phyloP scores from a whole-genome alignment of 768 basidiomycete species.

The Thelephora aurantiotincta region DNA sequence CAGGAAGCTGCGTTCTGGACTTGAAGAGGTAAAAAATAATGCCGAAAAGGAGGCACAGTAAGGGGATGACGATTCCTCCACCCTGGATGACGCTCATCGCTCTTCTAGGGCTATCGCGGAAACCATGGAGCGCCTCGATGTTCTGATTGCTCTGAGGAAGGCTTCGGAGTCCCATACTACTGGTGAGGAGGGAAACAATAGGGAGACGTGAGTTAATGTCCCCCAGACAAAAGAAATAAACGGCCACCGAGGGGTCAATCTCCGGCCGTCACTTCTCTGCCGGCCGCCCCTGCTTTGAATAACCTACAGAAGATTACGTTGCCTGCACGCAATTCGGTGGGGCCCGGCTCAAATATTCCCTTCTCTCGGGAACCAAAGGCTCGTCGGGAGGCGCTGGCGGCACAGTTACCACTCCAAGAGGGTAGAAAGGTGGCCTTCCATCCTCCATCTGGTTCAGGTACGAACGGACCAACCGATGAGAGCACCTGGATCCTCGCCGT shows the following conservation, averaged over 20 bases:
- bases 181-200: conserved; percentile 26
- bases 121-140: conserved; percentile 50
- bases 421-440: conserved; percentile 76
- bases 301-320: conserved; percentile 36
- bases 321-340: conserved; percentile 41
- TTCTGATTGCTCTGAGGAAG: conserved; percentile 61
- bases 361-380: conserved; percentile 56
- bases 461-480: conserved; percentile 32
- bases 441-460: conserved; percentile 43
- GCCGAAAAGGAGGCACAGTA: conserved; percentile 57
- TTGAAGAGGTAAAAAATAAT: conserved; percentile 44
- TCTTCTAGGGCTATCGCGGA: conserved; percentile 50
- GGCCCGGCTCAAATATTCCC: conserved; percentile 32
- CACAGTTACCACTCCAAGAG: conserved; percentile 54
- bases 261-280: conserved; percentile 38
- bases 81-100: background rate
- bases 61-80: conserved; percentile 10
- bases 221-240: conserved; percentile 61
- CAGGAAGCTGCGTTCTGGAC: conserved; percentile 44
- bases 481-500: conserved; percentile 70
- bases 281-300: conserved; percentile 13
- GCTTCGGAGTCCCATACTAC: conserved; percentile 46
- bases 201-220: background rate
- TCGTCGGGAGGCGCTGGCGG: conserved; percentile 44
- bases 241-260: conserved; percentile 53